Conservation (phyloP, 805 yeast species). For the Starmera amethionina region DNA sequence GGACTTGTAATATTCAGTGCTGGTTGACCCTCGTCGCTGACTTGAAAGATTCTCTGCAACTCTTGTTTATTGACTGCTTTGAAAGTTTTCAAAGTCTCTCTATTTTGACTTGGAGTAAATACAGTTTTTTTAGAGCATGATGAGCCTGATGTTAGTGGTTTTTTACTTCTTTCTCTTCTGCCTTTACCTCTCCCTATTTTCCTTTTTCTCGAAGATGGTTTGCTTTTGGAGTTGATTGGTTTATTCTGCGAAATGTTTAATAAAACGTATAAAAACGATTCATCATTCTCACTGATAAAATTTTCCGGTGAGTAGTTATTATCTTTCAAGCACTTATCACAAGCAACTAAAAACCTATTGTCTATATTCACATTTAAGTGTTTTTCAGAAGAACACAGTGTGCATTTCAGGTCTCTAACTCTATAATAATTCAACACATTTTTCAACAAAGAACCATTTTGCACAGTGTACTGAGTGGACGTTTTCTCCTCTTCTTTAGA, state of each 20-base stretch:
- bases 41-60: conserved; percentile 10
- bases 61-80: conserved; percentile 21
- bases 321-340: conserved; percentile 32
- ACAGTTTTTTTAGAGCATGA: conserved; percentile 20
- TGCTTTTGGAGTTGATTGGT: conserved; percentile 6
- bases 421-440: conserved; percentile 36
- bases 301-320: conserved; percentile 6
- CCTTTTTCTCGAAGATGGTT: conserved; percentile 18
- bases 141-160: conserved; percentile 4
- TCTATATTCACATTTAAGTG: conserved; percentile 26
- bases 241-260: conserved; percentile 36
- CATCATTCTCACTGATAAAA: conserved; percentile 36
- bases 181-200: conserved; percentile 23
- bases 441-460: conserved; percentile 46
- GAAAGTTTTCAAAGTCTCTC: conserved; percentile 28
- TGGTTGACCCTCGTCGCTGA: conserved; percentile 8
- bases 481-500: conserved; percentile 33
- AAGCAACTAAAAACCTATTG: conserved; percentile 23
- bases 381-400: conserved; percentile 31
- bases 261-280: conserved; percentile 34
- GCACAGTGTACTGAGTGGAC: conserved; percentile 37
- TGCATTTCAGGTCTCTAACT: conserved; percentile 42
- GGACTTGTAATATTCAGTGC: neutral
- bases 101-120: conserved; percentile 30
- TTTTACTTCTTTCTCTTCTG: conserved; percentile 11